Evolutionary conservation across 495 filamentous ascomycete species (phyloP), one percentile per base, ranked within the genome.

Genomic region (Aspergillus incahuasiensis): DNA sequence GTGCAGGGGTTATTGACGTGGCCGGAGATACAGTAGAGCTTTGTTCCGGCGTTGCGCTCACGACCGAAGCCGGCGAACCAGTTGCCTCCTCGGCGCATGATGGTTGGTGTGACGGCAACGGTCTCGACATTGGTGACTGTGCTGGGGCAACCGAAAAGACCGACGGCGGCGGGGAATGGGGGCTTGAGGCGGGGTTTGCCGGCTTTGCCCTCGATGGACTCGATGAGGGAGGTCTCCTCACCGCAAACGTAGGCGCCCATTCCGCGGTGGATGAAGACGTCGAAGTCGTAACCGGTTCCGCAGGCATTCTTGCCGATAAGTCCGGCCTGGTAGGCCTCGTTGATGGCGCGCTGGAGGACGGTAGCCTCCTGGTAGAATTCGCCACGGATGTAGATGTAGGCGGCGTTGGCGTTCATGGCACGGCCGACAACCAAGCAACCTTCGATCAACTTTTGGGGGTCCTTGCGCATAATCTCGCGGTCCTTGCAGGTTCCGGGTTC

Each of bases 401-500:
- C 94, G 60, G 94, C 95, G 25, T 90, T 92, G 71, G 91, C 92
- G 75, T 98, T 96, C 91, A 96, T 96, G 60, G 91, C 89, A 64
- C 92, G 89, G 19, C 94, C 94, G 54, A 95, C 95, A 40, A 98
- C 91, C 56, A 98, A 76, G 74, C 94, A 98, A 63, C 94, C 94
- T 77, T 98, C 94, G 60, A 98, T 79, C 55, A 98, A 86, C 80
- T 97, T 97, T 79, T 98, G 94, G 42, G 94, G 94, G 69, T 98
- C 95, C 74, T 98, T 97, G 71, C 94, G 90, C 92, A 98, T 98
- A 66, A 98, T 98, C 74, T 97, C 95, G 67, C 94, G 88, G 72
- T 98, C 94, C 77, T 98, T 98, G 86, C 94, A 98, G 30, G 94
- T 98, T 68, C 94, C 94, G 8, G 94, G 94, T 74, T 98, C 94